Base-by-base conservation (phyloP, 2,329 filamentous ascomycete species). In the Aureobasidium lini region DNA sequence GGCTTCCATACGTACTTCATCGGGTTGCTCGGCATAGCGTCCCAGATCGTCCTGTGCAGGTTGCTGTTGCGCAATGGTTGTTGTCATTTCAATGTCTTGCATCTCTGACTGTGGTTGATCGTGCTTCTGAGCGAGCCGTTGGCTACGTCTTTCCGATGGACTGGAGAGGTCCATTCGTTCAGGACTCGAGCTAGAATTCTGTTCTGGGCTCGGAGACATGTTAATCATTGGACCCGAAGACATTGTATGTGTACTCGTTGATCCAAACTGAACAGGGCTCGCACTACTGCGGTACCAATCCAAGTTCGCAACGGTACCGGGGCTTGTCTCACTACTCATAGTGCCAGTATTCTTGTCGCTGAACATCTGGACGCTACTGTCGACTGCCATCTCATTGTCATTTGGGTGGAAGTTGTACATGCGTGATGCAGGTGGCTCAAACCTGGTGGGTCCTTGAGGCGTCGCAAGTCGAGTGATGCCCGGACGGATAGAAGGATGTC, bases 1-100 rank as follows among this genome's bases (percentile, higher is more conserved):
- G 10, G 74, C 69, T 9, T 67, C 66, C 48, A 72, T 68, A 7
- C 80, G 73, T 36, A 70, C 67, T 18, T 78, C 74, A 15, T 71
- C 68, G 28, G 71, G 66, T 48, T 75, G 75, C 39, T 67, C 66
- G 1, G 71, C 71, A 60, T 77, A 79, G 59, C 60, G 64, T 36
- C 32, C 16, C 16, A 57, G 34, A 4, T 31, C 54, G 8, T 39
- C 9, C 11, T 62, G 36, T 69, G 28, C 43, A 18, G 5, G 7
- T 32, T 39, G 54, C 11, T 47, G 37, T 1, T 23, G 3, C 3
- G 43, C 13, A 40, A 23, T 13, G 18, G 34, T 15, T 16, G 43
- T 37, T 15, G 49, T 40, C 40, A 37, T 56, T 6, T 15, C 34
- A 23, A 37, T 37, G 34, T 37, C 34, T 37, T 37, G 34, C 34